Base-by-base conservation (phyloP, 177 flowering plant genomes). In the Vitis hybrid region DNA sequence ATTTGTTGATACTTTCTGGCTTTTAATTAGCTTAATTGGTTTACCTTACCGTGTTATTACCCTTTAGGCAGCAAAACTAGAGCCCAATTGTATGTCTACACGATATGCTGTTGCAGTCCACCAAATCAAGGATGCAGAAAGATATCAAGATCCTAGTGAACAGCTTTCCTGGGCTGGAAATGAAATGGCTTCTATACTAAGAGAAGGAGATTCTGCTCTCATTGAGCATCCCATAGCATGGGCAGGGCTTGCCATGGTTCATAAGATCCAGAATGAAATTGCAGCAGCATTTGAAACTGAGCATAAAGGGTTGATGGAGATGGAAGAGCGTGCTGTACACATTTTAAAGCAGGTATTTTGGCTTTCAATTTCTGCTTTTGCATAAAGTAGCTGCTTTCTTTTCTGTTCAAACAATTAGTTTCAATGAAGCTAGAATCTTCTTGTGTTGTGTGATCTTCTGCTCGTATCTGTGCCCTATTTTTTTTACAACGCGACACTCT, bases 191-290 rank as follows among this genome's bases (percentile, higher is more conserved):
- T 95, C 99, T 51, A 81, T 93, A 75, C 78, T 95, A 22, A 84
- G 88, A 80, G 99, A 95, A 75, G 98, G 92, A 44, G 99, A 95
- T 71, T 73, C 94, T 11, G 51, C 79, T 56, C 67, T 73, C 20
- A 78, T 92, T 73, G 95, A 95, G 53, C 84, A 74, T 75, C 86
- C 87, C 10, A 79, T 87, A 69, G 98, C 92, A 58, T 93, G 97
- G 97, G 87, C 97, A 53, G 99, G 99, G 65, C 83, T 95, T 69
- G 97, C 94, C 50, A 82, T 87, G 91, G 98, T 82, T 80, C 97
- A 90, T 81, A 85, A 90, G 83, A 86, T 90, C 44, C 93, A 89
- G 14, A 98, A 95, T 79, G 98, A 95, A 82, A 89, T 95, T 75
- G 83, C 89, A 1, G 84, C 94, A 49, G 82, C 90, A 65, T 93